Base-by-base conservation (phyloP, 1,284 basidiomycete genomes). In the Cryptococcus depauperatus region DNA sequence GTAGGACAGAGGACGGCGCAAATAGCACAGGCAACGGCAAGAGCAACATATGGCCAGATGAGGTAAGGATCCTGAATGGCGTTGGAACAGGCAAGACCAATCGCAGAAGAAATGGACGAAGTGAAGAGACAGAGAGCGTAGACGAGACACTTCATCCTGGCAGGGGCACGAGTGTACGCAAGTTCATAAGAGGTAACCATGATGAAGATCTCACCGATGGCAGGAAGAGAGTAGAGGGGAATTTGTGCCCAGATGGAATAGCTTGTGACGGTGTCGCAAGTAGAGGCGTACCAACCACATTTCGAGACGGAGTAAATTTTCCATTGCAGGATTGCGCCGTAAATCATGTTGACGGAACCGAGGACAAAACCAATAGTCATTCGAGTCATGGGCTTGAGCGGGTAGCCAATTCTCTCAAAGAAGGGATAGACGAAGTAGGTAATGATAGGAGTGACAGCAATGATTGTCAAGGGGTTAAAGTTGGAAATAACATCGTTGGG, bases 141-240 rank as follows among this genome's bases (percentile, higher is more conserved):
- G 41, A 73, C 66, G 32, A 71, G 51, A 40, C 59, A 66, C 61
- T 71, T 71, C 71, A 73, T 73, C 41, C 69, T 53, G 2, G 69
- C 64, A 2, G 71, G 71, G 13, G 71, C 62, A 22, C 67, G 59
- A 29, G 74, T 73, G 61, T 74, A 75, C 41, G 69, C 69, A 28
- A 75, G 65, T 61, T 76, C 75, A 61, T 75, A 72, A 34, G 67
- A 66, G 19, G 73, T 74, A 46, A 75, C 71, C 39, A 70, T 73
- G 51, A 75, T 72, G 35, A 76, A 73, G 29, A 76, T 58, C 57
- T 76, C 75, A 16, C 70, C 73, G 39, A 74, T 44, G 32, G 73
- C 75, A 18, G 74, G 71, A n/a, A 75, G 55, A 19, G 66, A 54
- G 62, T 72, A 72, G 9, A 73, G 58, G 6, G 73, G 73, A n/a